These are phyloP conservation scores for Pyricularia grisea DNA, from an alignment of 2,329 filamentous ascomycete species.

Conservation along the genomic window DNA sequence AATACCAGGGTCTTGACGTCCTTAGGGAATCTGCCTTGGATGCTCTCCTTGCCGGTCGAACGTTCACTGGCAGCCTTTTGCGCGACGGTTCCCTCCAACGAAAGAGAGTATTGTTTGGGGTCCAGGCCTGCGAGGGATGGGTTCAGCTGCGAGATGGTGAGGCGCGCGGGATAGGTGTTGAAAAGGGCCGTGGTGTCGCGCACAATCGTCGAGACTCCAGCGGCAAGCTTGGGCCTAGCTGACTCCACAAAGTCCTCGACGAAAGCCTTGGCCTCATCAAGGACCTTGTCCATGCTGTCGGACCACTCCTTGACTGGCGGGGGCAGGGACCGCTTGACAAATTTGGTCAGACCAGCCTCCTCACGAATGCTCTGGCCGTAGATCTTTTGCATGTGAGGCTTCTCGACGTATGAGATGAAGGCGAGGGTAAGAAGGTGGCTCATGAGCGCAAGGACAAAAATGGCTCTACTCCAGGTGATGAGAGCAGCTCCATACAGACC, in stretches of 20 bases:
- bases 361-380: conserved; percentile 77
- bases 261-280: conserved; percentile 79
- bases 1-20: conserved; percentile 68
- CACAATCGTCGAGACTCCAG: conserved; percentile 78
- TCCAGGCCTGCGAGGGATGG: conserved; percentile 74
- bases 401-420: conserved; percentile 89
- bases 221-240: conserved; percentile 75
- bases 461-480: conserved; percentile 79
- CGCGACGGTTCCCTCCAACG: conserved; percentile 53
- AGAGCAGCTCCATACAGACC: conserved; percentile 93
- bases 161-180: conserved; percentile 77
- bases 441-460: conserved; percentile 78
- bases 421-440: conserved; percentile 77
- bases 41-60: conserved; percentile 64
- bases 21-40: conserved; percentile 57
- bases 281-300: conserved; percentile 75
- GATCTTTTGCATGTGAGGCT: conserved; percentile 96
- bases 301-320: conserved; percentile 75
- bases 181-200: conserved; percentile 82
- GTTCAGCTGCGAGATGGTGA: conserved; percentile 72
- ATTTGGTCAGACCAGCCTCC: conserved; percentile 87
- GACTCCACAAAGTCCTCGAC: conserved; percentile 85
- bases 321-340: conserved; percentile 77
- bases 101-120: conserved; percentile 69
- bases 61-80: conserved; percentile 41